Base-by-base conservation (phyloP, 2,329 filamentous ascomycete species). In the Daldinia sp. region DNA sequence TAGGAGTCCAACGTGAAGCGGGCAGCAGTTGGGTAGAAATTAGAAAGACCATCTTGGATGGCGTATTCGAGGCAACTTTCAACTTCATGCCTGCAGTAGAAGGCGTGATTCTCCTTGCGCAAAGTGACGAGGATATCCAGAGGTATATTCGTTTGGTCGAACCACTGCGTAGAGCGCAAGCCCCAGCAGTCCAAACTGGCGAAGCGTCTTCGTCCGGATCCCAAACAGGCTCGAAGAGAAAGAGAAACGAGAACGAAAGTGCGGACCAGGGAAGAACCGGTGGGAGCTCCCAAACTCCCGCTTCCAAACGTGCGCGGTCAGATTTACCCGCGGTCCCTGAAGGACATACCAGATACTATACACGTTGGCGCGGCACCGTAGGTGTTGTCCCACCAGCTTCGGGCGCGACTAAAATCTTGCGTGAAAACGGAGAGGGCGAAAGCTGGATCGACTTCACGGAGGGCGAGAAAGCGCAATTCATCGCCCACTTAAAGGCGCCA, bases 51-150 rank as follows among this genome's bases (percentile, higher is more conserved):
- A 15, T 15, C 10, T 30, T 33, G 7, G 9, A 58, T 28, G 35
- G 20, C 15, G 58, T 66, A 20, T 66, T 50, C 51, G 57, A 66
- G 42, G 58, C 42, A 9, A 61, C 51, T 13, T 66, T 56, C 23
- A 53, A 66, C 23, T 57, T 61, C 28, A 55, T 55, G 39, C 63
- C 63, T 7, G 58, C 53, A 1, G 5, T 20, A 2, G 46, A 61
- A n/a, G 63, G 63, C 3, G 58, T 66, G 6, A 60, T 66, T 41
- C 35, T 66, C 4, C 26, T 66, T 10, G 42, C 56, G 13, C 26
- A 42, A 18, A 42, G 23, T 6, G n/a, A 48, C 9, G 63, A 57
- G 1, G 51, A 51, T 10, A 15, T 61, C 6, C 44, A 53, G 5
- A 44, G 39, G 26, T 56, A 56, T n/a, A 51, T 53, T 12, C 28